Conservation (phyloP, 257 asterid genomes). For the Fraxinus pennsylvanica region DNA sequence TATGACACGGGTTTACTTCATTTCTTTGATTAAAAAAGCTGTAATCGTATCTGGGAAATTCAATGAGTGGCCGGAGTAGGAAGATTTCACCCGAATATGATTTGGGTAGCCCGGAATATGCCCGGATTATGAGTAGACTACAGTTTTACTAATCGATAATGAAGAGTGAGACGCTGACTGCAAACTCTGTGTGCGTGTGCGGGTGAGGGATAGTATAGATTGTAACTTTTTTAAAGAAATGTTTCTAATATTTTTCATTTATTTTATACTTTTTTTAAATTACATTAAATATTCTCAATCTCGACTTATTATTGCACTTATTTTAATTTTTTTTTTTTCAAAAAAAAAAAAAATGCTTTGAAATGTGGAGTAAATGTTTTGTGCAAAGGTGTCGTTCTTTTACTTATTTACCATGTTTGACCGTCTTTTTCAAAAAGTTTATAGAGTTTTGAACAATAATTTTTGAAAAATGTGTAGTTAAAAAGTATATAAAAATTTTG, state of each 20-base stretch:
- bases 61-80: conserved; percentile 34
- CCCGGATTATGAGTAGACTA: conserved; percentile 17
- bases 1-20: conserved; percentile 17
- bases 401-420: too few relatives aligned
- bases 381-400: neutral
- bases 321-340: too few relatives aligned
- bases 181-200: neutral
- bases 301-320: too few relatives aligned
- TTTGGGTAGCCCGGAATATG: conserved; percentile 30
- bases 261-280: neutral
- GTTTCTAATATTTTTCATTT: too few relatives aligned
- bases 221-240: conserved; percentile 10
- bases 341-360: neutral
- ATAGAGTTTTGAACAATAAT: too few relatives aligned
- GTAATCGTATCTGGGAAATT: conserved; percentile 17
- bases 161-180: conserved; percentile 18
- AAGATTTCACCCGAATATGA: conserved; percentile 34
- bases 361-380: too few relatives aligned
- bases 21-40: conserved; percentile 10
- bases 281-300: neutral
- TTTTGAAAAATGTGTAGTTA: too few relatives aligned
- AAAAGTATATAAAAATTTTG: too few relatives aligned
- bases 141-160: conserved; percentile 18
- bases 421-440: too few relatives aligned
- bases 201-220: conserved; percentile 10